phyloP scores from a whole-genome alignment of 2,329 filamentous ascomycete genomes.

The Hypoxylon sp. region DNA sequence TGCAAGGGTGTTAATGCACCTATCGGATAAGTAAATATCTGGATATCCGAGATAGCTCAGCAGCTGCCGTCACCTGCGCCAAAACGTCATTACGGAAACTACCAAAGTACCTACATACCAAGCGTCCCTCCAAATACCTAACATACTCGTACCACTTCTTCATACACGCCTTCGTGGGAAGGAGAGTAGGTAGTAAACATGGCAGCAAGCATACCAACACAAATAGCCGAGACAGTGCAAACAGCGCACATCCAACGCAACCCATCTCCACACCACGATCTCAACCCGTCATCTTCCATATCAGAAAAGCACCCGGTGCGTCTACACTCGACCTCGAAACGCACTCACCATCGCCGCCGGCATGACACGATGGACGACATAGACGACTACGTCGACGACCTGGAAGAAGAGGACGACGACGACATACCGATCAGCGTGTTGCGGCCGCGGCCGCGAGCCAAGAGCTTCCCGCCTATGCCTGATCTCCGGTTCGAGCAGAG shows the following conservation, averaged over 20 bases:
- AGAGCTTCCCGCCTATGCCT: slow-evolving; percentile 74
- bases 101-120: not conserved
- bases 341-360: slow-evolving; percentile 33
- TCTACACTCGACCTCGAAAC: slow-evolving; percentile 45
- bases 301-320: slow-evolving; percentile 74
- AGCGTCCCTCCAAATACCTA: not conserved
- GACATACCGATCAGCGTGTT: slow-evolving; percentile 78
- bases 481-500: slow-evolving; percentile 98
- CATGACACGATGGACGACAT: slow-evolving; percentile 41
- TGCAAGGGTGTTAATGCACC: too few relatives aligned
- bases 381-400: slow-evolving; percentile 51
- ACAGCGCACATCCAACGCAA: slow-evolving; percentile 80
- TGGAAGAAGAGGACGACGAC: slow-evolving; percentile 64
- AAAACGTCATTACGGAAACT: slow-evolving; percentile 30
- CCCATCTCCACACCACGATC: slow-evolving; percentile 79
- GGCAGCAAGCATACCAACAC: slow-evolving; percentile 69
- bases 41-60: not conserved
- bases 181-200: slow-evolving; percentile 56
- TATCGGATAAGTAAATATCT: too few relatives aligned
- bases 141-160: not conserved
- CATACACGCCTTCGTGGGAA: not conserved
- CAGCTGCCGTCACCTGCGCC: slow-evolving; percentile 21
- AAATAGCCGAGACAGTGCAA: slow-evolving; percentile 85
- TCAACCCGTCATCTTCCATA: slow-evolving; percentile 83
- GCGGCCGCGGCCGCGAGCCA: slow-evolving; percentile 64